These are phyloP conservation scores for Excoecaria agallocha DNA, from an alignment of 345 rosid genomes.

Conservation along the genomic window DNA sequence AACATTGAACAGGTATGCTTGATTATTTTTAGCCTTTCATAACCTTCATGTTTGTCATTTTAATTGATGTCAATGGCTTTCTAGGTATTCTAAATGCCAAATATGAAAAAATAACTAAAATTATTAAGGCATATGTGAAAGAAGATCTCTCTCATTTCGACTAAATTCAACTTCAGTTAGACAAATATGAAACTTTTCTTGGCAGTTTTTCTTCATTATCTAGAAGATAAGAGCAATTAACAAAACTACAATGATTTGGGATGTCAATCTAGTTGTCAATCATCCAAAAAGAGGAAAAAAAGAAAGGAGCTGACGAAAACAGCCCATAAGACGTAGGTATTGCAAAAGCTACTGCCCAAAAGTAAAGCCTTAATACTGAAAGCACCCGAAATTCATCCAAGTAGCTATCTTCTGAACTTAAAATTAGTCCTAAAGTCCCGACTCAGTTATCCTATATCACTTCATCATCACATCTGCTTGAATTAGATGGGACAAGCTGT, in stretches of 20 bases:
- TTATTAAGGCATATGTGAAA: background rate
- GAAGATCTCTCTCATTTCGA: background rate
- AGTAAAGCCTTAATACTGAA: background rate
- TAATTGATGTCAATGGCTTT: background rate
- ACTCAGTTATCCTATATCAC: background rate
- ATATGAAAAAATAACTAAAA: background rate
- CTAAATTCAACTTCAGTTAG: background rate
- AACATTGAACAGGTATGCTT: constrained; percentile 65
- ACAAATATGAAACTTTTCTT: background rate
- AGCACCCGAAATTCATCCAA: background rate
- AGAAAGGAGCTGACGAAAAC: background rate
- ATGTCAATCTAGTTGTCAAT: background rate
- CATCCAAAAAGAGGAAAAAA: background rate
- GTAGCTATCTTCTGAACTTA: background rate
- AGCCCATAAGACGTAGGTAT: background rate
- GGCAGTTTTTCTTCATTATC: background rate
- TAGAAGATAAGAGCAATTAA: background rate
- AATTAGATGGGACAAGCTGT: background rate
- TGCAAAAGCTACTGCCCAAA: background rate
- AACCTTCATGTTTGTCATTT: background rate
- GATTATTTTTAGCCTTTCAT: background rate
- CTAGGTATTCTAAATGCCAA: background rate
- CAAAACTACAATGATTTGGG: background rate
- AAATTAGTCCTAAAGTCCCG: background rate
- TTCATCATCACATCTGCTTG: background rate